A percentile compares a stretch with the other conserved stretches of the same genome.
Conservation (phyloP, 2,329 filamentous ascomycete species). For the Penicillium crustosum region DNA sequence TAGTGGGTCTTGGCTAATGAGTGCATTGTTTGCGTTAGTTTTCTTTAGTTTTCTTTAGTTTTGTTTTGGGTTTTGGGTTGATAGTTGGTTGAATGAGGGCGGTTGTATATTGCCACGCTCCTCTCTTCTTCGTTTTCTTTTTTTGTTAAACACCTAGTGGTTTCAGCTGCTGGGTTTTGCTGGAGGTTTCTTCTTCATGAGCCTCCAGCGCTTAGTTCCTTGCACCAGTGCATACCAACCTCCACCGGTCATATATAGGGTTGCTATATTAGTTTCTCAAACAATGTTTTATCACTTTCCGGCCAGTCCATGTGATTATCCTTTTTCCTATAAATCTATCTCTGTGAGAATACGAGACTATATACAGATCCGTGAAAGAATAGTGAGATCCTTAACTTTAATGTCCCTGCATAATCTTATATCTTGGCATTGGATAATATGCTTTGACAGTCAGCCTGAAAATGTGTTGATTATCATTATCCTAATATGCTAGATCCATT, state of each 20-base stretch:
- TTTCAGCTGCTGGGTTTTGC: background rate
- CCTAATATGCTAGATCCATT: background rate
- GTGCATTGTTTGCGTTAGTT: background rate
- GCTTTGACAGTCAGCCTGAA: background rate
- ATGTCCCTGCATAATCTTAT: slow-evolving; percentile 8
- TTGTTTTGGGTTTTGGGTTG: background rate
- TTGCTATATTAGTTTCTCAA: background rate
- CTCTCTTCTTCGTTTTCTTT: background rate
- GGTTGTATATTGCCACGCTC: slow-evolving; percentile 4
- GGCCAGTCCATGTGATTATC: background rate
- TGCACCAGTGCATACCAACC: background rate
- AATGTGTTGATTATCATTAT: background rate
- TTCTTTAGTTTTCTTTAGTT: too few species aligned
- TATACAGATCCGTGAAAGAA: background rate
- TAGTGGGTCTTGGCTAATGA: background rate
- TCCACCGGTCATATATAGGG: too few species aligned
- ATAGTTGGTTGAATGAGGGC: too few species aligned
- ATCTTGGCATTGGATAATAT: slow-evolving; percentile 2
- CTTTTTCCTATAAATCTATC: background rate
- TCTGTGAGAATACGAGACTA: background rate
- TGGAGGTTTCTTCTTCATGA: background rate
- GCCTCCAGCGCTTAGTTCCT: background rate
- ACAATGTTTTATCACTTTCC: background rate
- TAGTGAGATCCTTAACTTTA: slow-evolving; percentile 12
- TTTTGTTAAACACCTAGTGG: too few species aligned